Percentiles rank a stretch among this genome's conserved stretches.
Conservation (phyloP, 768 basidiomycete genomes). For the Lentinula edodes region DNA sequence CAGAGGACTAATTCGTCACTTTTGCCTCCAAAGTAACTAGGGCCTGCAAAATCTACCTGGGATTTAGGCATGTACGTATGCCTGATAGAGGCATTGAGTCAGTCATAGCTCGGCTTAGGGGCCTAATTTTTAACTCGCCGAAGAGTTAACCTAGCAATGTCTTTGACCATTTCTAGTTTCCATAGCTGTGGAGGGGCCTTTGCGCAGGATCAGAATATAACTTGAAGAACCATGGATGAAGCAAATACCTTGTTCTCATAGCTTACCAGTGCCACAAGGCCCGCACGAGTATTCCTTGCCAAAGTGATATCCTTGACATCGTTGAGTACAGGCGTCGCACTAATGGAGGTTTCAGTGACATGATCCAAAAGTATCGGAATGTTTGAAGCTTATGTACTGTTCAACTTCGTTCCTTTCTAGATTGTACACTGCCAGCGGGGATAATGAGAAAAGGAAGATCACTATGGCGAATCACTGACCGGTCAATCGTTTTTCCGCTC, state of each 20-base stretch:
- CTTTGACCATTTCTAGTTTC: constrained; percentile 43
- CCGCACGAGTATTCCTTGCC: constrained; percentile 40
- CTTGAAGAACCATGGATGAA: background rate
- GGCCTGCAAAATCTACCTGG: constrained; percentile 69
- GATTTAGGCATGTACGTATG: constrained; percentile 73
- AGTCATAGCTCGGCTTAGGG: background rate
- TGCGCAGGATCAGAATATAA: background rate
- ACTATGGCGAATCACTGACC: constrained; percentile 32
- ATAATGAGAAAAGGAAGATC: background rate
- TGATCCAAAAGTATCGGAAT: background rate
- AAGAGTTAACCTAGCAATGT: constrained; percentile 14
- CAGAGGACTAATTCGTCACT: constrained; percentile 76
- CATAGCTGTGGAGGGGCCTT: constrained; percentile 52
- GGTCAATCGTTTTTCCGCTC: constrained; percentile 67
- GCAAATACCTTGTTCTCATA: constrained; percentile 63
- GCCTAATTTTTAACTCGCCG: background rate
- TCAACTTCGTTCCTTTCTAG: constrained; percentile 60
- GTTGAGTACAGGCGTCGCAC: constrained; percentile 68
- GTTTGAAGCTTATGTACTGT: constrained; percentile 36
- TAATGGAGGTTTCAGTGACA: constrained; percentile 19
- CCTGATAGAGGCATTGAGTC: constrained; percentile 14
- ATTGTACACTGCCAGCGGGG: constrained; percentile 50
- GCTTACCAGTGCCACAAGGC: constrained; percentile 60
- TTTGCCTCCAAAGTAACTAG: constrained; percentile 78
- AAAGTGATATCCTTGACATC: constrained; percentile 69